Conservation (phyloP, 2,329 filamentous ascomycete species). For the Xylaria sp. region DNA sequence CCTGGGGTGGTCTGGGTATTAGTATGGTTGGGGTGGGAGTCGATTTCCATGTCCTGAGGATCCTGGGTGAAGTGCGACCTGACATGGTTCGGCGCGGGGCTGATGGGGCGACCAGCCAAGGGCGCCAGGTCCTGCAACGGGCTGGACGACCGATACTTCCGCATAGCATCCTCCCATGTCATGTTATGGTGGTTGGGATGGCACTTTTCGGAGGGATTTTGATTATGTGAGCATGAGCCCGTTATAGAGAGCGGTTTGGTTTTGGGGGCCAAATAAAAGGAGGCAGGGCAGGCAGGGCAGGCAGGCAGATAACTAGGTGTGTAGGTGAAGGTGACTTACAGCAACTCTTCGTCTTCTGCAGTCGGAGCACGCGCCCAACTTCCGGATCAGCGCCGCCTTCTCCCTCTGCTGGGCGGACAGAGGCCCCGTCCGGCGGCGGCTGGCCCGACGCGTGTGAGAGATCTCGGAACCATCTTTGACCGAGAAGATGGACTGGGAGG, state of each 20-base stretch:
- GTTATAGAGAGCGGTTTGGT: constrained; percentile 9
- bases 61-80: constrained; percentile 49
- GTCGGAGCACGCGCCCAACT: constrained; percentile 60
- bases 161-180: constrained; percentile 62
- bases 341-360: constrained; percentile 61
- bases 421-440: constrained; percentile 61
- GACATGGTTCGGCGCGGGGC: constrained; percentile 46
- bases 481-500: constrained; percentile 59
- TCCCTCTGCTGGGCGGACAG: constrained; percentile 61
- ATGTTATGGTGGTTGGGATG: constrained; percentile 63
- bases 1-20: constrained; percentile 33
- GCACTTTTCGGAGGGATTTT: constrained; percentile 49
- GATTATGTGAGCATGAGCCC: constrained; percentile 30
- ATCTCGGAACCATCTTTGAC: constrained; percentile 58
- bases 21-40: constrained; percentile 42
- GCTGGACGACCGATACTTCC: constrained; percentile 58
- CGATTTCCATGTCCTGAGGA: constrained; percentile 59
- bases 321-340: constrained; percentile 53
- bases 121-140: constrained; percentile 55
- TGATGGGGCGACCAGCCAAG: constrained; percentile 48
- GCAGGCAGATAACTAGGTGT: too few relatives aligned
- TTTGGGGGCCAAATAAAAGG: constrained; percentile 4
- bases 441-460: constrained; percentile 56
- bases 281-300: too few relatives aligned
- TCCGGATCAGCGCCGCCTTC: constrained; percentile 61